Evolutionary conservation across 2,329 filamentous ascomycete species (phyloP), one percentile per base, ranked within the genome.

Genomic region (Drechslerella dactyloides): DNA sequence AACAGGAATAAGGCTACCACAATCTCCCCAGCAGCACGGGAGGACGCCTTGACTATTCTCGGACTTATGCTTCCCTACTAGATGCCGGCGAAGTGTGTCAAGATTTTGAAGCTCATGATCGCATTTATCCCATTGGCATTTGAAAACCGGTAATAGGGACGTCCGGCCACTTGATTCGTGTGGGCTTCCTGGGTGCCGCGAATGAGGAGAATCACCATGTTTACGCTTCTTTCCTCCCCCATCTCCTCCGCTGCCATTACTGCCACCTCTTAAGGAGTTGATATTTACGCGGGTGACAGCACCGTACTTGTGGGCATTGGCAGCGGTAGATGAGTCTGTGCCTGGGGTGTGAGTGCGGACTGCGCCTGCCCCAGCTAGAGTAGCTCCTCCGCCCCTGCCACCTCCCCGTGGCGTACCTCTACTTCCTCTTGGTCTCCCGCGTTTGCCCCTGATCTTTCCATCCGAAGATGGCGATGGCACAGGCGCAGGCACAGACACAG

Each of bases 91-190:
- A 4, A 89, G 79, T 0, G 84, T 85, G 7, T 84, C 82, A 13
- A 88, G 77, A 74, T 88, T 89, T 77, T 89, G 87, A 3, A 89
- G 79, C 73, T 87, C 82, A 0, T 84, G 83, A 2, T 78, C 78
- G 76, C 87, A 89, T 1, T 79, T 78, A 57, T 82, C 78, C 87
- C 86, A 89, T 46, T 80, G 77, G 78, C 87, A 89, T 61, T 81
- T 80, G 76, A 83, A 89, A 4, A 84, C 81, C 33, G 60, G 64
- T 1, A 62, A 1, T 0, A 46, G 51, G 11, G 50, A 50, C 10
- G 24, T 21, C 6, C 40, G 24, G 11, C 51, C n/a, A 7, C 68
- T 55, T 35, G 44, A 48, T 23, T 23, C 44, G 4, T 17, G 19
- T 21, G 17, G n/a, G 40, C 51, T 59, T 7, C 54, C 23, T n/a